Base-by-base conservation (phyloP, 2,329 filamentous ascomycete genomes). In the Monilinia aucupariae region DNA sequence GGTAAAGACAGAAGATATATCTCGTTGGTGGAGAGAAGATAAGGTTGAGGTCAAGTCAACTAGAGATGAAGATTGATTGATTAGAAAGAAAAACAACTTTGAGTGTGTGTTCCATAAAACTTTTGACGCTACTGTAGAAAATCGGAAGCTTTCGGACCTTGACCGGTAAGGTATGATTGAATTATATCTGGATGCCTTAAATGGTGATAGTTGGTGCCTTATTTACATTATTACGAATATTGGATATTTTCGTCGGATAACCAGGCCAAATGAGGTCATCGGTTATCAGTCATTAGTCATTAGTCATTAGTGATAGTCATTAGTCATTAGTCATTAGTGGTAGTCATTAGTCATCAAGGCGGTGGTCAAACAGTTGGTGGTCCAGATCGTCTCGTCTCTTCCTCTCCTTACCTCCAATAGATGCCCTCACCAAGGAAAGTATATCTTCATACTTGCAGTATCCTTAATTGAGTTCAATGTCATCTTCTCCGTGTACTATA, bases 11-110 rank as follows among this genome's bases (percentile, higher is more conserved):
- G 51, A 25, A 30, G 3, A 51, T 41, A 56, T 39, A 41, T 56
- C 30, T 55, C 59, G 59, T 48, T 43, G 50, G 53, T 45, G 39
- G 34, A 50, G 47, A 60, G 47, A 30, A 61, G 59, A 61, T 61
- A 54, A 47, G 50, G n/a, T 55, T 41, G 27, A 47, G 41, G 41
- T 47, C 20, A 47, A 47, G n/a, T 56, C 41, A 56, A 56, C 32
- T 17, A 25, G 15, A 43, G 45, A 34, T 22, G 10, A 45, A 56
- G n/a, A n/a, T n/a, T n/a, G n/a, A 47, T 56, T 56, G 41, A 47
- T 56, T 56, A 56, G 53, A 34, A 45, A 45, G 53, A 56, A 56
- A 45, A 56, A 56, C 25, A 12, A 56, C 39, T 50, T 50, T 50
- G 48, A 32, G 22, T 50, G 48, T n/a, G n/a, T n/a, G n/a, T n/a